Conservation (phyloP, 1,284 basidiomycete genomes). For the Fistulina hepatica region DNA sequence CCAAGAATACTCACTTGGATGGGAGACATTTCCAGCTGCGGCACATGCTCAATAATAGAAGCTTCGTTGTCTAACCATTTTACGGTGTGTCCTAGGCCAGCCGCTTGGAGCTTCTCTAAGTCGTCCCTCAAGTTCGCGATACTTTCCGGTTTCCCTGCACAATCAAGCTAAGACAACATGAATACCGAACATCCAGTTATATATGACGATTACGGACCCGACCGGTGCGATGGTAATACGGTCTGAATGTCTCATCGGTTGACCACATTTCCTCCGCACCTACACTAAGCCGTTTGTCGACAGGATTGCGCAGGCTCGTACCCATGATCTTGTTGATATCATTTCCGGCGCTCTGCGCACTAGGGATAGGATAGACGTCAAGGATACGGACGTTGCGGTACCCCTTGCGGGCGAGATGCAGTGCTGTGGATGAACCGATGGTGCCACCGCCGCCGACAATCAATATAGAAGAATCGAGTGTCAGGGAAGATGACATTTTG, state of each 20-base stretch:
- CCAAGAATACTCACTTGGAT: conserved; percentile 2
- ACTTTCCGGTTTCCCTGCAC: conserved; percentile 4
- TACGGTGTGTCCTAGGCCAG: conserved; percentile 8
- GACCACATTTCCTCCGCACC: conserved; percentile 8
- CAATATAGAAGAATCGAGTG: conserved; percentile 4
- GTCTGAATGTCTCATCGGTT: conserved; percentile 6
- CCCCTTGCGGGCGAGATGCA: conserved; percentile 9
- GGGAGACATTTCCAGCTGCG: conserved; percentile 4
- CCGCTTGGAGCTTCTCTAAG: conserved; percentile 4
- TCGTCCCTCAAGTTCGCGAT: conserved; percentile 6
- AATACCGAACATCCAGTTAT: neutral
- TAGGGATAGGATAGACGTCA: conserved; percentile 11
- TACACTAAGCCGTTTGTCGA: conserved; percentile 5
- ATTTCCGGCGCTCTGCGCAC: conserved; percentile 10
- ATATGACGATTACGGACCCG: conserved; percentile 4
- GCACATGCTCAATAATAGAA: conserved; percentile 6
- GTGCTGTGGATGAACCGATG: conserved; percentile 7
- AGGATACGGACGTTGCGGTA: conserved; percentile 9
- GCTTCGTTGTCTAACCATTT: conserved; percentile 10
- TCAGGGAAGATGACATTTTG: too few species aligned
- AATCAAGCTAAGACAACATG: conserved; percentile 6
- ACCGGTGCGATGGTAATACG: conserved; percentile 10
- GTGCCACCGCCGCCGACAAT: conserved; percentile 10
- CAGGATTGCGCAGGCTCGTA: conserved; percentile 6
- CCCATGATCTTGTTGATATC: conserved; percentile 12